phyloP scores from a whole-genome alignment of 768 basidiomycete species.

The Leccinum variicolor region DNA sequence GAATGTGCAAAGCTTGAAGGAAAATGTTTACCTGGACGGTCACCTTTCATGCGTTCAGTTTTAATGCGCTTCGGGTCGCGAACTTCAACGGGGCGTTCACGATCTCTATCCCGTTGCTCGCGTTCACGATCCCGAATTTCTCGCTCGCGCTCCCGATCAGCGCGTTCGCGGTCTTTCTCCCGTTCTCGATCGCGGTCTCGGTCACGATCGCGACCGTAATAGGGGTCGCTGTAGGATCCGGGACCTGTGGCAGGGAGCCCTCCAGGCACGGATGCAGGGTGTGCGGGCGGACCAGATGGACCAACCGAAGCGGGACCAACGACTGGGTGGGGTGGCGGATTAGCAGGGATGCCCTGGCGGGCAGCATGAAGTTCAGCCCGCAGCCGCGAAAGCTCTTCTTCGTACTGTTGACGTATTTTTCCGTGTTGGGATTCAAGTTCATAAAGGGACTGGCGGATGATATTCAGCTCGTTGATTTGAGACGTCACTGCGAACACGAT shows the following conservation, averaged over 20 bases:
- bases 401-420: constrained; percentile 83
- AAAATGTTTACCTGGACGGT: constrained; percentile 40
- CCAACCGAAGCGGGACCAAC: constrained; percentile 34
- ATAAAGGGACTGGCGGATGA: constrained; percentile 86
- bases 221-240: constrained; percentile 35
- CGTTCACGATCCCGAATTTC: constrained; percentile 37
- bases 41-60: constrained; percentile 45
- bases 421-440: constrained; percentile 88
- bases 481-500: constrained; percentile 49
- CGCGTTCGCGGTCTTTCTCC: constrained; percentile 40
- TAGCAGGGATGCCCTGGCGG: constrained; percentile 38
- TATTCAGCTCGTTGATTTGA: constrained; percentile 88
- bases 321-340: constrained; percentile 34
- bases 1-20: constrained; percentile 25
- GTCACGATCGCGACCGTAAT: constrained; percentile 38
- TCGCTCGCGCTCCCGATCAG: constrained; percentile 35
- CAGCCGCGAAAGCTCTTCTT: constrained; percentile 75
- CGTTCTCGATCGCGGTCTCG: constrained; percentile 39
- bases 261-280: constrained; percentile 30
- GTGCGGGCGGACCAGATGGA: constrained; percentile 32
- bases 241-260: constrained; percentile 29
- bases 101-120: constrained; percentile 41
- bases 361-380: constrained; percentile 62
- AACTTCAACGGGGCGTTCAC: constrained; percentile 45
- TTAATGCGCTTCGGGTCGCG: constrained; percentile 63